Base-by-base conservation (phyloP, 306 rosid species). In the Arachis hypogaea region DNA sequence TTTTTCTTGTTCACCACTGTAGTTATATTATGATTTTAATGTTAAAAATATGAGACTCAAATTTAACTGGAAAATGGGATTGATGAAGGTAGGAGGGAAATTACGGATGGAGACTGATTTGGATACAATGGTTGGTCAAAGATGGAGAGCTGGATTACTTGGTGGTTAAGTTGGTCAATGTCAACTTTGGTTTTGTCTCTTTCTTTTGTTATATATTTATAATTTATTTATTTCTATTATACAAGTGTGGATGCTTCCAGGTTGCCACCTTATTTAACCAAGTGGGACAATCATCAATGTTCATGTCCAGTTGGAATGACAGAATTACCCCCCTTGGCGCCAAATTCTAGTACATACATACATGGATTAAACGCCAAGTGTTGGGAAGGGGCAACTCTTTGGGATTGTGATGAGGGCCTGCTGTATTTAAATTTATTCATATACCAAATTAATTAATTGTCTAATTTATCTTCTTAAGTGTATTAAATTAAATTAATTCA, bases 111-210 rank as follows among this genome's bases (percentile, higher is more conserved):
- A 62, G 42, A 69, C 59, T 56, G 52, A 68, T 66, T 59, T 42
- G n/a, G 56, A 64, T 71, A 68, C 71, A 63, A 78, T 69, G 45
- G 78, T 12, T 10, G 12, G 88, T 84, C 85, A 84, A 84, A 84
- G 43, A 58, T 63, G 86, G 70, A 68, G 77, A 66, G 84, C 83
- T 67, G 70, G 40, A 74, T 69, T 54, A n/a, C 78, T 78, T 83
- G 74, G 69, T 41, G 75, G 55, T 42, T 57, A 77, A 75, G 75
- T 7, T 49, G 62, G 85, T 86, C 80, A 73, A 81, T 63, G 81
- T 81, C 85, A 76, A 81, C 75, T 71, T 76, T 76, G 70, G 81
- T 76, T 60, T 42, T 63, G 52, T 79, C 11, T 57, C 16, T n/a
- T 0, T 52, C 3, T 47, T 2, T 59, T 12, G 12, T 12, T 72